phyloP scores from a whole-genome alignment of 495 filamentous ascomycete species.

The Penicillium alfredii region DNA sequence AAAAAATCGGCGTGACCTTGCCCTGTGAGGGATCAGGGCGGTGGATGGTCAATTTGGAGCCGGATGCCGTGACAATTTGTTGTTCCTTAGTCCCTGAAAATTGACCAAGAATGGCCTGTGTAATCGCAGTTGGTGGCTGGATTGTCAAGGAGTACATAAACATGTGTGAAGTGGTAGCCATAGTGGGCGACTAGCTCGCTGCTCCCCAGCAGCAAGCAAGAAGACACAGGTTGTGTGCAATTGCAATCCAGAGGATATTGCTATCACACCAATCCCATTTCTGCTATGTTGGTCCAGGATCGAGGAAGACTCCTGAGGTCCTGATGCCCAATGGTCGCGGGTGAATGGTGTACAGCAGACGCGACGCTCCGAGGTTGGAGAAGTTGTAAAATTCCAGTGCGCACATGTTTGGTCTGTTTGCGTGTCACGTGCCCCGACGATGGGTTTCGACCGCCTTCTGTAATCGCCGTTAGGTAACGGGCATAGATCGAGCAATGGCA shows the following conservation, averaged over 20 bases:
- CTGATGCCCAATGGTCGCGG: constrained; percentile 3
- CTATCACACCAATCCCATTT: constrained; percentile 38
- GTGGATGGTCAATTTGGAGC: constrained; percentile 81
- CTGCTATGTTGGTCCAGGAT: constrained; percentile 22
- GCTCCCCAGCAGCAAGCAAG: constrained; percentile 15
- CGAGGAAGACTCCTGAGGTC: constrained; percentile 11
- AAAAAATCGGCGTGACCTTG: constrained; percentile 76
- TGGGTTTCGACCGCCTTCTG: constrained; percentile 39
- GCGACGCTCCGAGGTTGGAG: too few relatives aligned
- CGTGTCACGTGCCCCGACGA: constrained; percentile 20
- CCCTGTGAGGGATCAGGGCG: constrained; percentile 78
- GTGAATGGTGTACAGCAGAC: too few relatives aligned
- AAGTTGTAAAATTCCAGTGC: constrained; percentile 35
- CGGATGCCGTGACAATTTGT: constrained; percentile 91
- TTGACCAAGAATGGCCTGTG: constrained; percentile 85
- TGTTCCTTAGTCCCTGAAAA: constrained; percentile 94
- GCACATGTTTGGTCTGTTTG: constrained; percentile 24
- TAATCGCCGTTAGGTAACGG: constrained; percentile 16
- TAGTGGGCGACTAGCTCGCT: constrained; percentile 45
- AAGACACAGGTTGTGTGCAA: constrained; percentile 21
- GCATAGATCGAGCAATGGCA: too few relatives aligned
- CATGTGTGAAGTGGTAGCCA: constrained; percentile 97
- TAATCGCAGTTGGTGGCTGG: constrained; percentile 80
- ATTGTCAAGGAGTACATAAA: constrained; percentile 96
- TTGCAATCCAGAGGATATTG: constrained; percentile 29